These are phyloP conservation scores for Rhodamnia rubescens DNA, from an alignment of 345 rosid genomes.

Conservation along the genomic window DNA sequence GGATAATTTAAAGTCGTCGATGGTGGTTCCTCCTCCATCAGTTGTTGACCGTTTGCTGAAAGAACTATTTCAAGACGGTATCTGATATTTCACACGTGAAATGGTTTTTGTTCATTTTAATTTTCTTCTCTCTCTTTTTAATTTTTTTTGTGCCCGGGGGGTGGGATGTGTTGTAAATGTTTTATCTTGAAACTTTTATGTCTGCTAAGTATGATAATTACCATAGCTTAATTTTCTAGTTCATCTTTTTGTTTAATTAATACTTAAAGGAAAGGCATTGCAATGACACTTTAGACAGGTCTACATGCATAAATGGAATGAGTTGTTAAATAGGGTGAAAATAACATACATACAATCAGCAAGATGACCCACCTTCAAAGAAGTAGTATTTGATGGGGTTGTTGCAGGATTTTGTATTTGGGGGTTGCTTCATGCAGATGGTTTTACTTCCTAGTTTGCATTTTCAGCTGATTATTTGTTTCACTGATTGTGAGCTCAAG, in stretches of 20 bases:
- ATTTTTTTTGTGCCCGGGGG: not conserved
- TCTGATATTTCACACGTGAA: not conserved
- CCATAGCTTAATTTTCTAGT: not conserved
- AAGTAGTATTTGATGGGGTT: not conserved
- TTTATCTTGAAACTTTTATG: not conserved
- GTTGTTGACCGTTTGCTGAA: conserved; percentile 88
- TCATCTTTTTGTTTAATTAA: not conserved
- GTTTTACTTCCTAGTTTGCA: not conserved
- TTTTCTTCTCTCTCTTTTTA: not conserved
- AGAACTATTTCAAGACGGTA: conserved; percentile 90
- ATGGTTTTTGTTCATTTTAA: not conserved
- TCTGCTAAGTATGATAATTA: not conserved
- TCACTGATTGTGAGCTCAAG: not conserved
- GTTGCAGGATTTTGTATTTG: not conserved
- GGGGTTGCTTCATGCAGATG: not conserved
- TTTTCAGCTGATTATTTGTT: not conserved
- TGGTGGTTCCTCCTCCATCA: conserved; percentile 75
- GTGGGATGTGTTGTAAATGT: not conserved
- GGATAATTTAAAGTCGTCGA: conserved; percentile 54
- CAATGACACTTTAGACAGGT: not conserved
- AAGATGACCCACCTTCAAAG: not conserved
- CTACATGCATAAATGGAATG: not conserved
- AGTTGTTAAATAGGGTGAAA: not conserved
- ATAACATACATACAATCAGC: not conserved
- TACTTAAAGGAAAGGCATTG: not conserved